These are phyloP conservation scores for Aphanomyces euteiches DNA, from an alignment of 352 stramenopile genomes.

Conservation along the genomic window DNA sequence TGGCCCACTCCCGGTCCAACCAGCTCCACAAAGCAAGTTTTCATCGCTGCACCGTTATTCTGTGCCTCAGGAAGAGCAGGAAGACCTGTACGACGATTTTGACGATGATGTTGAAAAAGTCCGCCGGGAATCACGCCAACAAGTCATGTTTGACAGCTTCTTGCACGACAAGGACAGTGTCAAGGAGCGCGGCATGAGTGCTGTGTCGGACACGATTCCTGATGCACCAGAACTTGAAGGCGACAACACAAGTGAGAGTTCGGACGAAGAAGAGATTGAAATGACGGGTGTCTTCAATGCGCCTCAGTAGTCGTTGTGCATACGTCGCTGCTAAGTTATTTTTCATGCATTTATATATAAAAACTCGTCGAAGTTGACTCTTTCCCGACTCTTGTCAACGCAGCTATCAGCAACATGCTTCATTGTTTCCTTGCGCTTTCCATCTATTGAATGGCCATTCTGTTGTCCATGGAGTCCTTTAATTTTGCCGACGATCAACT, in stretches of 20 bases:
- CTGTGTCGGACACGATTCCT: neutral
- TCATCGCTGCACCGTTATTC: slow-evolving; percentile 21
- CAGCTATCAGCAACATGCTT: no score
- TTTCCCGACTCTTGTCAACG: no score
- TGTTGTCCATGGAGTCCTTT: no score
- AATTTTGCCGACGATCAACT: no score
- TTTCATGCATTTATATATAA: slow-evolving; percentile 8
- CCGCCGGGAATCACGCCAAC: neutral
- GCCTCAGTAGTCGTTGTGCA: neutral
- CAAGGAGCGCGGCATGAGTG: neutral
- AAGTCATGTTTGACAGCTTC: slow-evolving; percentile 27
- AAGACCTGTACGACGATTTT: slow-evolving; percentile 24
- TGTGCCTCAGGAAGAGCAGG: slow-evolving; percentile 26
- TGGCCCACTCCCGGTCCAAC: neutral
- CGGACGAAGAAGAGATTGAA: slow-evolving; percentile 27
- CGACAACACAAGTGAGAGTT: slow-evolving; percentile 24
- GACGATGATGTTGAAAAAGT: neutral
- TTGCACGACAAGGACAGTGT: slow-evolving; percentile 27
- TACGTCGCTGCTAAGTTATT: slow-evolving; percentile 21
- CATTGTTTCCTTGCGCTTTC: no score
- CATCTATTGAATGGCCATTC: no score
- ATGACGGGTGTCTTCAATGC: slow-evolving; percentile 19
- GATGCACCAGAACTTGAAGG: neutral
- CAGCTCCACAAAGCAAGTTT: slow-evolving; percentile 2
- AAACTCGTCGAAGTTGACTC: no score